Percentiles rank a stretch among this genome's conserved stretches.
Evolutionary conservation across 2,329 filamentous ascomycete genomes (phyloP).

Genomic region (Phialophora tarda): DNA sequence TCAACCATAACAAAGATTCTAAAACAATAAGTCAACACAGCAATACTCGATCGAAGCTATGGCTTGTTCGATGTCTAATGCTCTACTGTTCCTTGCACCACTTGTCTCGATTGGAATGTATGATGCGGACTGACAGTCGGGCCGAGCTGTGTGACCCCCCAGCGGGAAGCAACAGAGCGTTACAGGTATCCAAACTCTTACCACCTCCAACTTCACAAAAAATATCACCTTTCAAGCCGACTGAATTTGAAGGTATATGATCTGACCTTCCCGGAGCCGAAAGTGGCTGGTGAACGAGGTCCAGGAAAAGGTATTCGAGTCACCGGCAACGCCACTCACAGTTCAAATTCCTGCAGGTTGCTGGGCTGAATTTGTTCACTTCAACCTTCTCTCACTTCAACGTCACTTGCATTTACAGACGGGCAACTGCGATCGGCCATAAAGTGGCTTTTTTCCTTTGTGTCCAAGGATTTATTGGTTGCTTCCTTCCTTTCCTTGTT

Average conservation of each 20-base stretch:
- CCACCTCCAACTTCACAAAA: neutral
- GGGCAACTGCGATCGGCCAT: neutral
- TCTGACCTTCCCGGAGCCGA: neutral
- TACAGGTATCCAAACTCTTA: neutral
- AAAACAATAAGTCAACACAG: neutral
- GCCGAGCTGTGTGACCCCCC: neutral
- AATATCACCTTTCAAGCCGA: neutral
- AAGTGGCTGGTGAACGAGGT: neutral
- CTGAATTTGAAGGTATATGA: neutral
- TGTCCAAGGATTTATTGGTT: neutral
- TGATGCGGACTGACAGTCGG: slow-evolving; percentile 3
- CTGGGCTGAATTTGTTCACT: slow-evolving; percentile 17
- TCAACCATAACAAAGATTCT: neutral
- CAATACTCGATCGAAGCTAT: neutral
- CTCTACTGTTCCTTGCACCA: neutral
- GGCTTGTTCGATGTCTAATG: neutral
- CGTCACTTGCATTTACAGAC: neutral
- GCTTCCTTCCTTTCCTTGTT: neutral
- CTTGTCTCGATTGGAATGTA: neutral
- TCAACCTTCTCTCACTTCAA: slow-evolving; percentile 8
- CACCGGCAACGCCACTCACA: neutral
- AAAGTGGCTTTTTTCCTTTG: neutral
- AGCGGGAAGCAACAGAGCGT: neutral
- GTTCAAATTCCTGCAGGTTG: slow-evolving; percentile 31
- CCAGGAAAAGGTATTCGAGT: neutral